These are phyloP conservation scores for Trichoderma koningiopsis DNA, from an alignment of 2,329 filamentous ascomycete species.

Conservation along the genomic window DNA sequence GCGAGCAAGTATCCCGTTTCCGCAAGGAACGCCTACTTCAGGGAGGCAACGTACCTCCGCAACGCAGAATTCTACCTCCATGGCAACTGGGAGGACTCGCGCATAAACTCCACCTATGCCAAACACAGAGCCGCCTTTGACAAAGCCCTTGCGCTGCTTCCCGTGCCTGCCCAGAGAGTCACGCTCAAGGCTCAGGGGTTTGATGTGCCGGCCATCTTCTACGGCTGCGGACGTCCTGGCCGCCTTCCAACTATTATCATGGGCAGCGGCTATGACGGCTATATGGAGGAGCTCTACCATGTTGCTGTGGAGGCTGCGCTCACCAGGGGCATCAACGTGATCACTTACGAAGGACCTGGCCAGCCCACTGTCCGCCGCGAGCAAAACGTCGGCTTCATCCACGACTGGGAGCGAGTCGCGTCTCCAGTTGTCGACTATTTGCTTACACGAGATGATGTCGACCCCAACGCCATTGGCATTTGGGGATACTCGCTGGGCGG, in stretches of 20 bases:
- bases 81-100: slow-evolving; percentile 43
- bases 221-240: slow-evolving; percentile 28
- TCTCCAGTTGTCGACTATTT: slow-evolving; percentile 46
- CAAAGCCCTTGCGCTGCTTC: slow-evolving; percentile 40
- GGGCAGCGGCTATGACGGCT: slow-evolving; percentile 45
- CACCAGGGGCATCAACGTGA: slow-evolving; percentile 43
- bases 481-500: slow-evolving; percentile 48
- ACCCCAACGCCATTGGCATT: slow-evolving; percentile 38
- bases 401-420: slow-evolving; percentile 47
- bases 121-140: slow-evolving; percentile 42
- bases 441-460: slow-evolving; percentile 34
- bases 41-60: slow-evolving; percentile 46
- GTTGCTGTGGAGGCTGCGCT: slow-evolving; percentile 38
- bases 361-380: slow-evolving; percentile 46
- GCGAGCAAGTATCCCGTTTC: slow-evolving; percentile 31
- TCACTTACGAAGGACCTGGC: slow-evolving; percentile 51
- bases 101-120: slow-evolving; percentile 42
- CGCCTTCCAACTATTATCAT: slow-evolving; percentile 43
- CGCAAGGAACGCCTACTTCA: slow-evolving; percentile 38
- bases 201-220: slow-evolving; percentile 40
- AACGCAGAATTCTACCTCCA: slow-evolving; percentile 47
- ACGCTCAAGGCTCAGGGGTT: slow-evolving; percentile 38
- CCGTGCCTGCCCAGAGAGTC: slow-evolving; percentile 38
- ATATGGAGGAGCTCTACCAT: slow-evolving; percentile 48
- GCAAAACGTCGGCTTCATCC: slow-evolving; percentile 48